These are phyloP conservation scores for Rhynchospora breviuscula DNA, from an alignment of 176 grass and related monocot species.

Conservation along the genomic window DNA sequence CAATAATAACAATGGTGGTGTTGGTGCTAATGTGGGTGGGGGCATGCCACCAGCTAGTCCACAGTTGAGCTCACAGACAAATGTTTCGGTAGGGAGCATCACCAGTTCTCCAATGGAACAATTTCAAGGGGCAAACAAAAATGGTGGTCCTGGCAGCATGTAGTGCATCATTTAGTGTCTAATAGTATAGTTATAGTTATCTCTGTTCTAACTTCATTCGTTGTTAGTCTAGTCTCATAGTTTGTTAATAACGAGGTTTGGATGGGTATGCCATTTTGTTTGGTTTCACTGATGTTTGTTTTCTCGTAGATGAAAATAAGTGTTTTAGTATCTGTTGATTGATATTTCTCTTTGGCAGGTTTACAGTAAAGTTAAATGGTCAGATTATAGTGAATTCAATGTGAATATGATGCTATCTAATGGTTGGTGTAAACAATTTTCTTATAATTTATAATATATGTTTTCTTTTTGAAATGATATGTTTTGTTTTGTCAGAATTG, in stretches of 20 bases:
- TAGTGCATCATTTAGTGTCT: constrained; percentile 18
- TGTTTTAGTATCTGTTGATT: constrained; percentile 18
- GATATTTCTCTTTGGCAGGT: constrained; percentile 8
- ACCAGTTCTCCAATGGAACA: constrained; percentile 97
- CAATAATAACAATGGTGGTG: constrained; percentile 34
- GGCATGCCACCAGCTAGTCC: constrained; percentile 72
- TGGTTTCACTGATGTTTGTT: neutral
- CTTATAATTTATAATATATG: constrained; percentile 3
- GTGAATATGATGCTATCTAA: constrained; percentile 26
- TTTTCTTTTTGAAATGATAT: neutral
- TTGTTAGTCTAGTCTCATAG: neutral
- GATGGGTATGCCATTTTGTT: constrained; percentile 2
- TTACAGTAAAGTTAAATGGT: neutral
- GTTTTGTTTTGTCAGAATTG: neutral
- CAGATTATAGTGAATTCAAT: constrained; percentile 23
- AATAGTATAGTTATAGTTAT: neutral
- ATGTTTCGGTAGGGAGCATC: constrained; percentile 77
- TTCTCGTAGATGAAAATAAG: neutral
- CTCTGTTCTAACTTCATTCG: neutral
- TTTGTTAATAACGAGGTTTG: neutral
- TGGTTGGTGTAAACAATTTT: neutral
- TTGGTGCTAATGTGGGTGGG: constrained; percentile 31
- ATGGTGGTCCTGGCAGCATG: constrained; percentile 41
- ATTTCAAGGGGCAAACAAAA: constrained; percentile 76
- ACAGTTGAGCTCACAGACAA: constrained; percentile 89